Base-by-base conservation (phyloP, 352 stramenopile genomes). In the Pythium aquatile region DNA sequence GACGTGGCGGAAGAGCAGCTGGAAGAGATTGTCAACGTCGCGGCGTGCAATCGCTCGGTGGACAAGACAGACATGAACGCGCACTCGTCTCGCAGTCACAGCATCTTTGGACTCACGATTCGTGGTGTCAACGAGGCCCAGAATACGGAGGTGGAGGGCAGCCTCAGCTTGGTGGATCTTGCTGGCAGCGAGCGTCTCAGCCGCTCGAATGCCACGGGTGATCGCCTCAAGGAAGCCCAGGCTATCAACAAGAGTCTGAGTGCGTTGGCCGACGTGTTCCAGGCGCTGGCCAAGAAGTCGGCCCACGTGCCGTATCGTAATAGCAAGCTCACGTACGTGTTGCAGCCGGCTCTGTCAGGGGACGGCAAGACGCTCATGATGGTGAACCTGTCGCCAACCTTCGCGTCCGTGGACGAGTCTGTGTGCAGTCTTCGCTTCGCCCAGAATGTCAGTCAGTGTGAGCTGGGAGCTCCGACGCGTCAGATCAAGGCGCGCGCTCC, bases 361-460 rank as follows among this genome's bases (percentile, higher is more conserved):
- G 96, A 99, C 78, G 97, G 97, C 44, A 99, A 99, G 82, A 99
- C 97, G 65, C 83, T 99, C 42, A 99, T 99, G 97, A 99, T 99
- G 86, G 97, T 99, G 44, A 99, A 99, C 73, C 75, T 99, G 29
- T 98, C 94, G 69, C 97, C 98, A 3, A 99, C 97, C 20, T 83
- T 91, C 30, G 79, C 87, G 48, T 99, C 96, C 60, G 80, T 98
- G 37, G 88, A 97, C 68, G 98, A 99, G 78, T 98, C 95, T 69
- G 73, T 99, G 5, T 99, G 97, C 78, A 99, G 96, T 61, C 87
- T 99, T 32, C 87, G 97, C 51, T 99, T 99, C 76, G 98, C 97
- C 8, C 78, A 94, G 42, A 93, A 98, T 68, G 97, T 99, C 52
- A 99, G 98, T 72, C 86, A 98, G 76, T 98, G 98, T 35, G 97